These are phyloP conservation scores for Chlamydomonas sphaeroides DNA, from an alignment of 139 green algal species.

Conservation along the genomic window DNA sequence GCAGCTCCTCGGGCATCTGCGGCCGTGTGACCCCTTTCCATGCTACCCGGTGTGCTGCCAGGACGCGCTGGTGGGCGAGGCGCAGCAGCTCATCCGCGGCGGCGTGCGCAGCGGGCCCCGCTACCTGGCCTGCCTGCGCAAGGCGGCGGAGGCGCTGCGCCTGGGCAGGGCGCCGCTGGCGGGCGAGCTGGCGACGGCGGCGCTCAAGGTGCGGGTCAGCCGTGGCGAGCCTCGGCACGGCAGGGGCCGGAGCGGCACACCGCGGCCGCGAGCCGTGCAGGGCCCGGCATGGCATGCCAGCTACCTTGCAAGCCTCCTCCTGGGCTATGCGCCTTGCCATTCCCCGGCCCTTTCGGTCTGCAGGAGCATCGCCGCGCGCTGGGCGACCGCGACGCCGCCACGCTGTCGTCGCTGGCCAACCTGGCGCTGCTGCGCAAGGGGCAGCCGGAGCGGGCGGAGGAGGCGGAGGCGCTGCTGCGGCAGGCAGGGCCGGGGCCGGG, in stretches of 20 bases:
- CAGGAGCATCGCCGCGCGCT: slow-evolving; percentile 29
- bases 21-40: too few relatives aligned
- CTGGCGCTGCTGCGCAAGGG: slow-evolving; percentile 29
- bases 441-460: slow-evolving; percentile 1
- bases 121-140: slow-evolving; percentile 37
- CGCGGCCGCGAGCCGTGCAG: too few relatives aligned
- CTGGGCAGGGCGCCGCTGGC: slow-evolving; percentile 24
- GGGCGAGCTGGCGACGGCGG: slow-evolving; percentile 19
- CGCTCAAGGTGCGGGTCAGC: slow-evolving; percentile 16
- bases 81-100: slow-evolving; percentile 28
- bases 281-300: too few relatives aligned
- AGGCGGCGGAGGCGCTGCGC: slow-evolving; percentile 35
- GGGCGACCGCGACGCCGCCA: not conserved
- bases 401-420: slow-evolving; percentile 8
- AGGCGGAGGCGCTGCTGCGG: slow-evolving; percentile 32
- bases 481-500: not conserved
- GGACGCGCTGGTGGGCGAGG: slow-evolving; percentile 33
- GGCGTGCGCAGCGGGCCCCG: not conserved
- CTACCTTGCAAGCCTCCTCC: too few relatives aligned
- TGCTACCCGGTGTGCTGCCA: too few relatives aligned
- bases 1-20: too few relatives aligned
- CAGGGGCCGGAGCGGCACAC: too few relatives aligned
- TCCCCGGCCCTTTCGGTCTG: too few relatives aligned
- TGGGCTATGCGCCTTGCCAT: too few relatives aligned
- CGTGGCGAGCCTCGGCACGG: not conserved